Evolutionary conservation across 306 rosid genomes (phyloP).

Genomic region (Oxytropis ochrocephala): DNA sequence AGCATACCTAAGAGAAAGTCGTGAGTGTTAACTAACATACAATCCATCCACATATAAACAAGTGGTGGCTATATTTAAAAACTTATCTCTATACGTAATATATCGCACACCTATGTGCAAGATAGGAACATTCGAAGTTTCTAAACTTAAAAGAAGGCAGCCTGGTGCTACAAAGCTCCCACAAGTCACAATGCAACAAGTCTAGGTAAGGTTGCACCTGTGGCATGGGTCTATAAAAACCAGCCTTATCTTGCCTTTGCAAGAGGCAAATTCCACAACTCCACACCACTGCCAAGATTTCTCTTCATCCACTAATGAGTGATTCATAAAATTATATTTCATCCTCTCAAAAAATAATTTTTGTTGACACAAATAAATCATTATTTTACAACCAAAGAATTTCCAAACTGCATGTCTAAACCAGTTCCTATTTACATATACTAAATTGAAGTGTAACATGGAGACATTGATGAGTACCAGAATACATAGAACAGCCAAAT

Average conservation of each 20-base stretch:
- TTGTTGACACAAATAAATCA: too few relatives aligned
- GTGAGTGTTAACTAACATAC: slow-evolving; percentile 4
- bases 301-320: background rate
- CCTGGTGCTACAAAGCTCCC: background rate
- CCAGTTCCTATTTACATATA: background rate
- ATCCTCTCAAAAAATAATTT: background rate
- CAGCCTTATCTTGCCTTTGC: background rate
- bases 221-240: background rate
- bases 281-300: background rate
- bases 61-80: background rate
- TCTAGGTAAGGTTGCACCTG: background rate
- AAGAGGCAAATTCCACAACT: background rate
- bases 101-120: background rate
- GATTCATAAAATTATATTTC: background rate
- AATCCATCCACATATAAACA: slow-evolving; percentile 1
- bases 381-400: background rate
- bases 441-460: background rate
- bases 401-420: slow-evolving; percentile 3
- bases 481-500: too few relatives aligned
- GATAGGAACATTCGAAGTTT: background rate
- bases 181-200: background rate
- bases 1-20: slow-evolving; percentile 43
- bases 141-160: background rate
- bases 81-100: background rate
- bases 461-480: too few relatives aligned